Percentiles rank a stretch among this genome's conserved stretches.
phyloP scores from a whole-genome alignment of 2,329 filamentous ascomycete genomes.

The Colletotrichum destructivum region DNA sequence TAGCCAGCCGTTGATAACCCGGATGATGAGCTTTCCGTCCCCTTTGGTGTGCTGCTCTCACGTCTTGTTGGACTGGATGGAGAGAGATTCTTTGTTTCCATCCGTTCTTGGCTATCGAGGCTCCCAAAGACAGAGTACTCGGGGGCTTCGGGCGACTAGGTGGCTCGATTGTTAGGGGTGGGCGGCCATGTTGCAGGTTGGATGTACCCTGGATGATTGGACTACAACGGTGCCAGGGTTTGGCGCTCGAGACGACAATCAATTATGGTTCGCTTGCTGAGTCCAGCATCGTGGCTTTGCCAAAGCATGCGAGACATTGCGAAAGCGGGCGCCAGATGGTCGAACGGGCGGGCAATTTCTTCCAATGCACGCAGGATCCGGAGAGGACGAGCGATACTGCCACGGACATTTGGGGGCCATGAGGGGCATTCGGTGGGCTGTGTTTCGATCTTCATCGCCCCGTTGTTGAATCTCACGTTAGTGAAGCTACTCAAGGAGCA shows the following conservation, averaged over 20 bases:
- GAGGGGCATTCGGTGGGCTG: constrained; percentile 8
- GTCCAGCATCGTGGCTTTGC: constrained; percentile 13
- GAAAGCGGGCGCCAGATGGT: constrained; percentile 7
- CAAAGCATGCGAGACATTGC: not conserved
- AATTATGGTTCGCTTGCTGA: constrained; percentile 18
- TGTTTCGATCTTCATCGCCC: constrained; percentile 31
- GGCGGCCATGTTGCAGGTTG: constrained; percentile 7
- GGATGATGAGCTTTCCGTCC: constrained; percentile 34
- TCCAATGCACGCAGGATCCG: constrained; percentile 8
- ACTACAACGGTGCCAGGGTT: constrained; percentile 6
- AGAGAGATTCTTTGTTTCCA: constrained; percentile 22
- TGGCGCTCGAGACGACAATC: constrained; percentile 22
- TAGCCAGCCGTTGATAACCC: constrained; percentile 7
- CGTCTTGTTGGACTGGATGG: constrained; percentile 16
- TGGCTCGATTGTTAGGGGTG: constrained; percentile 14
- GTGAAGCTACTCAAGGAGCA: constrained; percentile 16
- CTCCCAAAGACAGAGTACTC: not conserved
- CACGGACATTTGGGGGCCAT: constrained; percentile 34
- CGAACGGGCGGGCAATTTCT: not conserved
- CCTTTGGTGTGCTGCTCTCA: constrained; percentile 20
- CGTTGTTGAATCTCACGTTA: constrained; percentile 9
- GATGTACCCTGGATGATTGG: constrained; percentile 7
- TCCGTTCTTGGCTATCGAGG: constrained; percentile 16
- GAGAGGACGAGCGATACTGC: constrained; percentile 23
- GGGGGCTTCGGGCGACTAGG: constrained; percentile 9